These are phyloP conservation scores for Roridomyces roridus DNA, from an alignment of 768 basidiomycete species.

Conservation along the genomic window DNA sequence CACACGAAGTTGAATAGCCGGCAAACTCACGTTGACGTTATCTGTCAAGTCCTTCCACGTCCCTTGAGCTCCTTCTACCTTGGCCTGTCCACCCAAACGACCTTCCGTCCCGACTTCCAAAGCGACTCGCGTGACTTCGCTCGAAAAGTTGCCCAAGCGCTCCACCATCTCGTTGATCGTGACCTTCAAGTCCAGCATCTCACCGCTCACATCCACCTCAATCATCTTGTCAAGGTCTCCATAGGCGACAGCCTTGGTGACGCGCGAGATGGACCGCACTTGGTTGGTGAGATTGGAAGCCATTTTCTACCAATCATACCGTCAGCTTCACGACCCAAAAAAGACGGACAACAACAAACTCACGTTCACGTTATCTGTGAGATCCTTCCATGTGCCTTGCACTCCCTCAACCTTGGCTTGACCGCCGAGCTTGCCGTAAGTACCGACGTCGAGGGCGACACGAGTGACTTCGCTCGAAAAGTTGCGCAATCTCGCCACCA, in stretches of 20 bases:
- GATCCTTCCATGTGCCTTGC: constrained; percentile 88
- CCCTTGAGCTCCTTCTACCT: constrained; percentile 22
- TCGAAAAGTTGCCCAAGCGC: constrained; percentile 19
- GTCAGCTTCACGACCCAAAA: too few species aligned
- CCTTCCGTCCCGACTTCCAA: constrained; percentile 23
- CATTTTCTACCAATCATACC: constrained; percentile 45
- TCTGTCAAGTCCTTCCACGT: constrained; percentile 23
- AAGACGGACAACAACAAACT: background rate
- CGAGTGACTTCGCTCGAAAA: constrained; percentile 94
- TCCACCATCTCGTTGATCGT: constrained; percentile 27
- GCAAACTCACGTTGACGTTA: constrained; percentile 28
- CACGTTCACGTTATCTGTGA: constrained; percentile 79
- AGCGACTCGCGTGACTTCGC: constrained; percentile 23
- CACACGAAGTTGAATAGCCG: too few species aligned
- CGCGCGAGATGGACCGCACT: constrained; percentile 88
- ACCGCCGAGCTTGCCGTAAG: constrained; percentile 84
- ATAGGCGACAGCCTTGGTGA: constrained; percentile 92
- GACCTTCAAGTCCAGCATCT: constrained; percentile 78
- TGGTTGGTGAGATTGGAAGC: constrained; percentile 83
- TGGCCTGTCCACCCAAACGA: constrained; percentile 21
- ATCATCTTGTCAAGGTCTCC: constrained; percentile 92
- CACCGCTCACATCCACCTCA: constrained; percentile 88
- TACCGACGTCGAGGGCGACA: constrained; percentile 84
- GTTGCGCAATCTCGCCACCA: constrained; percentile 58
- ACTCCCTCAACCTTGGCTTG: constrained; percentile 88